Conservation (phyloP, 495 filamentous ascomycete species). For the Xylaria flabelliformis region DNA sequence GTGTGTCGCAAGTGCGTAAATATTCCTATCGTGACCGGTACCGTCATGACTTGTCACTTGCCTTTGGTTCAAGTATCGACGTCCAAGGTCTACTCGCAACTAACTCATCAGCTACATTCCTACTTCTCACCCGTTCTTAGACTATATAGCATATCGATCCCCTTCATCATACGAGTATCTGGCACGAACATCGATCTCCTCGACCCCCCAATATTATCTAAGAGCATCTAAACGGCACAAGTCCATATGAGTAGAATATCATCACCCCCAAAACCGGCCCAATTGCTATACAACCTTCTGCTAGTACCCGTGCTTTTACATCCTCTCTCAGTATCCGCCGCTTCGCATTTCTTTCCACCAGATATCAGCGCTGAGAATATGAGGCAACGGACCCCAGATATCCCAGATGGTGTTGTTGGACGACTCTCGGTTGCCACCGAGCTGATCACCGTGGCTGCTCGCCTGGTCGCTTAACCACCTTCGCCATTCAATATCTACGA, state of each 20-base stretch:
- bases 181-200: neutral
- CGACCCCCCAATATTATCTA: neutral
- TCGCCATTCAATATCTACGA: conserved; percentile 35
- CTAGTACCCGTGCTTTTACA: neutral
- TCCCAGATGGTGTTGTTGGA: neutral
- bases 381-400: conserved; percentile 22
- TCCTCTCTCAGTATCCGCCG: neutral
- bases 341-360: conserved; percentile 20
- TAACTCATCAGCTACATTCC: neutral
- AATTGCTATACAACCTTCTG: neutral
- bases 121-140: neutral
- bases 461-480: conserved; percentile 37
- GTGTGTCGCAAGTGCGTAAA: no score
- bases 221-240: neutral
- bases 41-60: no score
- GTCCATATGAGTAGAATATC: neutral
- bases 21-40: neutral
- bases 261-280: neutral
- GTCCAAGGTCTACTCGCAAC: neutral
- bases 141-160: neutral
- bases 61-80: neutral
- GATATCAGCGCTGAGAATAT: conserved; percentile 27
- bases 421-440: neutral
- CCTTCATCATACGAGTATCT: neutral
- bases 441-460: conserved; percentile 7